Conservation (phyloP, 2,329 filamentous ascomycete genomes). For the Cryphonectria parasitica region DNA sequence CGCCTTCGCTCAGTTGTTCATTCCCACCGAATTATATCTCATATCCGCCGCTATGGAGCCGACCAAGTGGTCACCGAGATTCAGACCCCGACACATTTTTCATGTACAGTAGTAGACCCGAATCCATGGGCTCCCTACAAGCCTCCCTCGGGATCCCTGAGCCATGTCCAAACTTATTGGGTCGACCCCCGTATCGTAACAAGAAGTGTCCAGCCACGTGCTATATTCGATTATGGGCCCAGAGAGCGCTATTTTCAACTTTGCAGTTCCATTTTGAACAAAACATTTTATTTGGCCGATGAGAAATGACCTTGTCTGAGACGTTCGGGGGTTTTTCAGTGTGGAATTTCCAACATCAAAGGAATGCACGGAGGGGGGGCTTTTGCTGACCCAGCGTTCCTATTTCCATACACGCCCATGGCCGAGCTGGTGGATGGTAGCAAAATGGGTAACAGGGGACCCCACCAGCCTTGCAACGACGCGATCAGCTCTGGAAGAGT, state of each 20-base stretch:
- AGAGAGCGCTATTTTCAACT: conserved; percentile 10
- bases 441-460: background rate
- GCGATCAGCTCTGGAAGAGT: conserved; percentile 1
- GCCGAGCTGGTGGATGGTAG: conserved; percentile 10
- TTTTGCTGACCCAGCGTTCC: conserved; percentile 4
- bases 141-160: conserved; percentile 29
- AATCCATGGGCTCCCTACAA: conserved; percentile 10
- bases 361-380: background rate
- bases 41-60: conserved; percentile 22
- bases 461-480: conserved; percentile 5
- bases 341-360: conserved; percentile 5
- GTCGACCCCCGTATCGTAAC: conserved; percentile 24
- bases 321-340: background rate
- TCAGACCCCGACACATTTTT: conserved; percentile 13
- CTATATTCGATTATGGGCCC: conserved; percentile 20
- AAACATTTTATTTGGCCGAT: background rate
- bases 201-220: conserved; percentile 26
- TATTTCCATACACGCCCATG: conserved; percentile 13
- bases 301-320: background rate
- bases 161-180: conserved; percentile 30
- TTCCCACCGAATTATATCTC: conserved; percentile 22
- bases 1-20: conserved; percentile 19
- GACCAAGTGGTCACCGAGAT: conserved; percentile 17
- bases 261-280: conserved; percentile 5
- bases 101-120: background rate